Evolutionary conservation across 768 basidiomycete genomes (phyloP), one percentile per base, ranked within the genome.

Genomic region (Boletales sp.): DNA sequence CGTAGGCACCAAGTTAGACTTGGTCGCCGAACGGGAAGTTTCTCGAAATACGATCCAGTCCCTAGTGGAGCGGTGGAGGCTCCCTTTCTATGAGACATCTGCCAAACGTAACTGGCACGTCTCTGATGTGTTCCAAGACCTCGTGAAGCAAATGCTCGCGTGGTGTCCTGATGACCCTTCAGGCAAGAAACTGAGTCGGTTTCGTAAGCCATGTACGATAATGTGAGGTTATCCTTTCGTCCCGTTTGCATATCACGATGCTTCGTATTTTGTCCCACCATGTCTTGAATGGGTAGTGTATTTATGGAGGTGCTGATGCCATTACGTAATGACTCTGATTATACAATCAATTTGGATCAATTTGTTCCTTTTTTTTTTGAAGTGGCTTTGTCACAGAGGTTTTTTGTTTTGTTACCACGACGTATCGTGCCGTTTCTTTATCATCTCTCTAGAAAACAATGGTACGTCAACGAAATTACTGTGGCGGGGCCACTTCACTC

Each of bases 21-120:
- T 94, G 35, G 79, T 78, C 24, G 82, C 79, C 51, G 91, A 94
- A 65, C 80, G 92, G 30, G 88, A 92, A 62, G 87, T 94, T 7
- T 80, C 81, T 15, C 74, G 77, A 40, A 72, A 63, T 37, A 80
- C 79, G 0, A 86, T 90, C 31, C 80, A 85, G 60, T 69, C 79
- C 10, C 77, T 89, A 11, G 80, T 84, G 17, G 73, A 67, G 30
- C 75, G 75, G 3, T 90, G 89, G 88, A 72, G 73, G 13, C 69
- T 89, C n/a, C 86, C 78, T 7, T 87, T 89, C 61, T 91, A 86
- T 62, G 90, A 92, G 70, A 92, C 90, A 3, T 90, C 88, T n/a
- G 87, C 90, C 10, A 92, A 91, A 66, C 75, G 80, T 41, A 83
- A 90, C 61, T 89, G 86, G 88, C 82, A 91, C 57, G 76, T 92